Evolutionary conservation across 805 yeast species (phyloP).

Genomic region (Wickerhamiella cacticola): DNA sequence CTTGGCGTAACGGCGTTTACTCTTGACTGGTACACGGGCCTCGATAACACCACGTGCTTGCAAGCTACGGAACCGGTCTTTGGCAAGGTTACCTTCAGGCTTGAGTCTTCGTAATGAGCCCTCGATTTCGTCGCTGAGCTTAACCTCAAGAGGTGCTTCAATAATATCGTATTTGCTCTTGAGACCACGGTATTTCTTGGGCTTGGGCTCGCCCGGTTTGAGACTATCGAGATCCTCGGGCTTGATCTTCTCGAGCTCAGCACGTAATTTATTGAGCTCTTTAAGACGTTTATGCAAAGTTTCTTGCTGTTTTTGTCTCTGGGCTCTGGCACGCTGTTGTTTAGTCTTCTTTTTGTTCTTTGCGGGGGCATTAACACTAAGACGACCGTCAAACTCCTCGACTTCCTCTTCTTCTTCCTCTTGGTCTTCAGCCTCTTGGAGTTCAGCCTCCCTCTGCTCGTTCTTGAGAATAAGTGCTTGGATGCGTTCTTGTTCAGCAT

Average conservation of each 20-base stretch:
- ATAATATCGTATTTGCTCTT: constrained; percentile 37
- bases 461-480: constrained; percentile 53
- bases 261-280: constrained; percentile 46
- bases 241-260: constrained; percentile 35
- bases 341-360: constrained; percentile 60
- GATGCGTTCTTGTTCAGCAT: constrained; percentile 52
- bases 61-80: constrained; percentile 67
- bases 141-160: constrained; percentile 50
- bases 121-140: constrained; percentile 76
- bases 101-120: constrained; percentile 72
- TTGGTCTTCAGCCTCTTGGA: constrained; percentile 27
- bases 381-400: constrained; percentile 23
- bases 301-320: constrained; percentile 33
- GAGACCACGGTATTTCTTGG: constrained; percentile 31
- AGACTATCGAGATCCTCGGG: constrained; percentile 16
- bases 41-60: constrained; percentile 84
- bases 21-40: constrained; percentile 58
- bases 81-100: constrained; percentile 81
- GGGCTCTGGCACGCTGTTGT: constrained; percentile 60
- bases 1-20: constrained; percentile 53
- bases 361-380: constrained; percentile 67
- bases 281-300: constrained; percentile 34
- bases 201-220: constrained; percentile 20
- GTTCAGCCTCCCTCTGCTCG: constrained; percentile 33
- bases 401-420: constrained; percentile 24